Conservation (phyloP, 2,329 filamentous ascomycete genomes). For the Endocalyx cinctus region DNA sequence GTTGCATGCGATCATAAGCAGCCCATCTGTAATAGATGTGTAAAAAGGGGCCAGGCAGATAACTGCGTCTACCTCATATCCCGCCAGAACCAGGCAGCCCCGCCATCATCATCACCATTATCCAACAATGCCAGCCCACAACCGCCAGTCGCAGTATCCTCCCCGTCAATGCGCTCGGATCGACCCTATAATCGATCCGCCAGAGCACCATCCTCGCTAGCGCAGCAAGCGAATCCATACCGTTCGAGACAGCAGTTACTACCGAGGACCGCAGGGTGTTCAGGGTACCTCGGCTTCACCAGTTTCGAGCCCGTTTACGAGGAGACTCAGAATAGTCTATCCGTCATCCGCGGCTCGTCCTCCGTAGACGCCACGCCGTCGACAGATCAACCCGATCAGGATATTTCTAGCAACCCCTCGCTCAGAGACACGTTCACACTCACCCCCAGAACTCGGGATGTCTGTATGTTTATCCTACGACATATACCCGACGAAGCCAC, state of each 20-base stretch:
- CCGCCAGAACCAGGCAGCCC: conserved; percentile 1
- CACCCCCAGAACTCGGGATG: conserved; percentile 1
- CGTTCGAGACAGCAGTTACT: conserved; percentile 14
- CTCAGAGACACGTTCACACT: background rate
- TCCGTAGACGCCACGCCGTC: no score
- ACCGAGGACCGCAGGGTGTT: conserved; percentile 9
- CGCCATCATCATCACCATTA: conserved; percentile 6
- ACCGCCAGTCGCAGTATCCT: background rate
- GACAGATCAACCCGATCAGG: no score
- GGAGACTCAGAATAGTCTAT: conserved; percentile 36
- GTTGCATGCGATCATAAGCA: conserved; percentile 3
- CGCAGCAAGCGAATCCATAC: no score
- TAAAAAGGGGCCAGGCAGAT: background rate
- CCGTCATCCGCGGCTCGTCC: conserved; percentile 25
- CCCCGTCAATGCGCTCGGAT: conserved; percentile 3
- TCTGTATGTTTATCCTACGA: background rate
- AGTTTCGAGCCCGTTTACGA: conserved; percentile 36
- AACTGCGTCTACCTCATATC: conserved; percentile 1
- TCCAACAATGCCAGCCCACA: background rate
- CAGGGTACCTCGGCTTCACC: conserved; percentile 39
- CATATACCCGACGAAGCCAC: conserved; percentile 1
- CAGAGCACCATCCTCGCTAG: no score
- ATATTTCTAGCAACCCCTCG: background rate
- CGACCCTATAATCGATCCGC: background rate
- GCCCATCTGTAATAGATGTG: conserved; percentile 1